Base-by-base conservation (phyloP, 345 rosid genomes). In the Melastoma malabathricum region DNA sequence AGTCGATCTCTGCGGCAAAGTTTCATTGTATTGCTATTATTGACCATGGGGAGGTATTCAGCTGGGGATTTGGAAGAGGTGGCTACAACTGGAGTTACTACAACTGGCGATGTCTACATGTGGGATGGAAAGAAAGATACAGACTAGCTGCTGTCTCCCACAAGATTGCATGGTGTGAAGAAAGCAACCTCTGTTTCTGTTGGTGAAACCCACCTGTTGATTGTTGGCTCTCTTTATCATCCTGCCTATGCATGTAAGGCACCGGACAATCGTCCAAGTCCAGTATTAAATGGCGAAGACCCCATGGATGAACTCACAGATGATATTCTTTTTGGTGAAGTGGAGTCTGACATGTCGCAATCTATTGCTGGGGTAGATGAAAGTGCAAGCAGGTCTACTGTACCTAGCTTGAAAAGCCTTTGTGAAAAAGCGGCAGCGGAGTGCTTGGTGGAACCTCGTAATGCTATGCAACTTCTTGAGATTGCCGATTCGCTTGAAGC, bases 1-100 rank as follows among this genome's bases (percentile, higher is more conserved):
- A 77, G 81, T 55, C 76, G 56, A 75, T 84, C 57, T 84, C 97
- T 64, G 96, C 96, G 46, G 80, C 98, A 43, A 87, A 87, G 76
- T 92, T 92, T 66, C 98, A 92, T 54, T 87, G 98, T 68, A 78
- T 79, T 52, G 95, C 97, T 44, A 77, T 92, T 69, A 77, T 72
- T 58, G 72, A 71, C 44, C 50, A 46, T 57, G 98, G 98, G 64
- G 79, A 87, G 68, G 84, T 87, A 49, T 92, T 75, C 65, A 82
- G 96, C 1, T 92, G 98, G 98, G 98, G 98, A 13, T 92, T 84
- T 67, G 98, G 96, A 55, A 87, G 98, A 61, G 97, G 98, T 19
- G 97, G 98, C 18, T n/a, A n/a, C n/a, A n/a, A n/a, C 95, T 62
- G 95, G 72, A 50, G 93, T 77, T 67, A 82, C 96, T 16, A 70